Evolutionary conservation across 257 asterid genomes (phyloP).

Genomic region (Coffea canephora): DNA sequence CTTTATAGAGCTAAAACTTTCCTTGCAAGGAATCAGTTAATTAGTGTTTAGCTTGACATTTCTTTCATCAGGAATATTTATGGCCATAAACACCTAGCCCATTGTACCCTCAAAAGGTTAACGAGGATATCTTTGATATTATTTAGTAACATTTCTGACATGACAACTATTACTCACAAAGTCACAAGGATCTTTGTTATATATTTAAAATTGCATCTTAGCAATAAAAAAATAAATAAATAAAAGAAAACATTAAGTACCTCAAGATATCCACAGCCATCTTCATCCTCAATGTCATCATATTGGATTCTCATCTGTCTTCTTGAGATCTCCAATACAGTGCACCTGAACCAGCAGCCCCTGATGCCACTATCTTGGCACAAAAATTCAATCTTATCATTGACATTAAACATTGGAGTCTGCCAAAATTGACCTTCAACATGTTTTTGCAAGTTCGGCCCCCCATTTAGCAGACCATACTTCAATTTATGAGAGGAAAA

Average conservation of each 20-base stretch:
- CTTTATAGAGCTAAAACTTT: not conserved
- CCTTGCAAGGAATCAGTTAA: not conserved
- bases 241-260: constrained; percentile 32
- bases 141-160: not conserved
- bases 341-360: constrained; percentile 98
- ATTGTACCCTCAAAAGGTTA: not conserved
- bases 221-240: not conserved
- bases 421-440: constrained; percentile 37
- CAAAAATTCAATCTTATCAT: constrained; percentile 76
- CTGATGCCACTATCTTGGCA: constrained; percentile 97
- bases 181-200: not conserved
- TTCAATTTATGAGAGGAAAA: constrained; percentile 46
- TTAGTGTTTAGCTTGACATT: not conserved
- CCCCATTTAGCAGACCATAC: constrained; percentile 33
- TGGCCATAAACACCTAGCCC: not conserved
- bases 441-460: constrained; percentile 43
- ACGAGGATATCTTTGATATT: not conserved
- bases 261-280: constrained; percentile 63
- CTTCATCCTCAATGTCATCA: constrained; percentile 78
- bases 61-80: not conserved
- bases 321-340: constrained; percentile 57
- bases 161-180: not conserved
- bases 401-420: constrained; percentile 34
- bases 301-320: constrained; percentile 63
- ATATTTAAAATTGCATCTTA: not conserved